Percentiles rank a stretch among this genome's conserved stretches.
These are phyloP conservation scores for Hypoxylon rickii DNA, from an alignment of 495 filamentous ascomycete species.

Conservation along the genomic window DNA sequence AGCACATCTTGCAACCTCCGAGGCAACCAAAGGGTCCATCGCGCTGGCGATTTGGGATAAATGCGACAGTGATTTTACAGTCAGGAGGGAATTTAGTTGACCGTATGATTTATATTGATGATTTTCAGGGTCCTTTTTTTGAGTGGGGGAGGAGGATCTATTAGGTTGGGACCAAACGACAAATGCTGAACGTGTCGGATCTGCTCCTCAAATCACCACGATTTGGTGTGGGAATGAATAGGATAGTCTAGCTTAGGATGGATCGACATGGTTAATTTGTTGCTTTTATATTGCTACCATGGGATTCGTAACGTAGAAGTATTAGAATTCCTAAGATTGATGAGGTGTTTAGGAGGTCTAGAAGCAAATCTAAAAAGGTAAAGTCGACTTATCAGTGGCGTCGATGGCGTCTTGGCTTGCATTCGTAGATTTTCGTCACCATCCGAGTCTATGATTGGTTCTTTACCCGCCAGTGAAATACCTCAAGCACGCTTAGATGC, in stretches of 20 bases:
- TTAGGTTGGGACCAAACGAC: too few species aligned
- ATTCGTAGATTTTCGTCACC: conserved; percentile 28
- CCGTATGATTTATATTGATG: neutral
- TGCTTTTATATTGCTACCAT: too few species aligned
- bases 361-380: conserved; percentile 28
- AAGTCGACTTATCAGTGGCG: conserved; percentile 6
- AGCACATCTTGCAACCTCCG: conserved; percentile 38
- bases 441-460: conserved; percentile 20
- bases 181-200: too few species aligned
- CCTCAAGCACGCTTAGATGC: too few species aligned
- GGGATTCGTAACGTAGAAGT: too few species aligned
- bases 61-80: conserved; percentile 1
- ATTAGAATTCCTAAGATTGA: neutral
- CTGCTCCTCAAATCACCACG: neutral
- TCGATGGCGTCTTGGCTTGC: conserved; percentile 23
- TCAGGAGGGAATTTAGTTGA: too few species aligned
- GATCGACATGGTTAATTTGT: too few species aligned
- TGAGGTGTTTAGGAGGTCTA: neutral
- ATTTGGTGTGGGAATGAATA: neutral
- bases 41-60: neutral
- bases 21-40: conserved; percentile 42
- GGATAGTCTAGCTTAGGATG: too few species aligned
- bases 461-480: too few species aligned
- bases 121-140: neutral
- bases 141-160: neutral